These are phyloP conservation scores for Pyropia haitanensis DNA, from an alignment of 23 red algal genomes.

Conservation along the genomic window DNA sequence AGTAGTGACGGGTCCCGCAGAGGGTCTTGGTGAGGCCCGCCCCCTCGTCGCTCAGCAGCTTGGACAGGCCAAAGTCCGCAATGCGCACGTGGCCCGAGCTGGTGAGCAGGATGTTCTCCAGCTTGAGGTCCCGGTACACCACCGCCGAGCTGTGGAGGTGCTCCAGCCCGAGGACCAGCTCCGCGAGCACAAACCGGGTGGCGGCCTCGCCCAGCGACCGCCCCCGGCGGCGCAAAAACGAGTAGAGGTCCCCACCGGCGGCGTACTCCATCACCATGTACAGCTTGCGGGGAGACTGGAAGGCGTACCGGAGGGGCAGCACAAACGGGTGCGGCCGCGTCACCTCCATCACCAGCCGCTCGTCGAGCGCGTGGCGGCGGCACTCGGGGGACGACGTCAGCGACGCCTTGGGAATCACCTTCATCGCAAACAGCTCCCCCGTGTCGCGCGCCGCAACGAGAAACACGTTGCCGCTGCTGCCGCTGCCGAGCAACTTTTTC, in stretches of 20 bases:
- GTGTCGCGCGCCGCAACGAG: slow-evolving; percentile 71
- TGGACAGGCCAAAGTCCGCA: slow-evolving; percentile 94
- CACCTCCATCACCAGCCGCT: slow-evolving; percentile 69
- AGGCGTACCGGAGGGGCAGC: slow-evolving; percentile 55
- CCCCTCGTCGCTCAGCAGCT: slow-evolving; percentile 33
- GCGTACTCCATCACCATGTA: slow-evolving; percentile 93
- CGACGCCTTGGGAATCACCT: slow-evolving; percentile 61
- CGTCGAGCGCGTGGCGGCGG: slow-evolving; percentile 51
- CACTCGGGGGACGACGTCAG: slow-evolving; percentile 32
- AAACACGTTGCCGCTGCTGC: slow-evolving; percentile 71
- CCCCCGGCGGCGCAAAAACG: slow-evolving; percentile 49
- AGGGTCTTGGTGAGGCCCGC: slow-evolving; percentile 47
- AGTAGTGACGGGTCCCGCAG: slow-evolving; percentile 87
- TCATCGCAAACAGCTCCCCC: slow-evolving; percentile 62
- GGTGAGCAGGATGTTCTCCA: slow-evolving; percentile 97
- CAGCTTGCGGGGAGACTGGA: slow-evolving; percentile 52
- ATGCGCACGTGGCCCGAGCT: slow-evolving; percentile 78
- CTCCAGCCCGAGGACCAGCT: slow-evolving; percentile 54
- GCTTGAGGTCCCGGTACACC: slow-evolving; percentile 91
- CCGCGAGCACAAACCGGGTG: slow-evolving; percentile 72
- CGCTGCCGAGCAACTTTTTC: slow-evolving; percentile 50
- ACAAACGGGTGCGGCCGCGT: slow-evolving; percentile 92
- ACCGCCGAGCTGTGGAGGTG: slow-evolving; percentile 70
- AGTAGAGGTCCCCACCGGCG: slow-evolving; percentile 83
- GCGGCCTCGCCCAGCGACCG: slow-evolving; percentile 43